Evolutionary conservation across 2,329 filamentous ascomycete genomes (phyloP).

Genomic region (Cadophora sp.): DNA sequence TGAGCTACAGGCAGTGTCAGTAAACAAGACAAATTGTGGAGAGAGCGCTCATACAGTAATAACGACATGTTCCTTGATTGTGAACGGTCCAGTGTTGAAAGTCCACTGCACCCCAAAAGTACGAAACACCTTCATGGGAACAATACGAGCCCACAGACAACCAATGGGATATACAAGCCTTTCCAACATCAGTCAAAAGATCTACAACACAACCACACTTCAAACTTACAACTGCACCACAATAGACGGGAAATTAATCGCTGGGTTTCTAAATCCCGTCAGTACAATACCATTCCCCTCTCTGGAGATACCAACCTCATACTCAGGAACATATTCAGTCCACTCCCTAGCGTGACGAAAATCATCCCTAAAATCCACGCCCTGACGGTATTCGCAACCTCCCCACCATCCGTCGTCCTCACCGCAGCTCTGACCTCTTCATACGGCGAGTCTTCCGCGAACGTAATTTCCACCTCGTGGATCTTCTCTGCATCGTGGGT

Average conservation of each 20-base stretch:
- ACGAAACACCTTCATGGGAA: slow-evolving; percentile 38
- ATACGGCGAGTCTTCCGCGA: slow-evolving; percentile 67
- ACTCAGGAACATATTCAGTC: slow-evolving; percentile 38
- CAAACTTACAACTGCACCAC: slow-evolving; percentile 58
- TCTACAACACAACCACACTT: not conserved
- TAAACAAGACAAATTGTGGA: no score
- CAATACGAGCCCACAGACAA: slow-evolving; percentile 50
- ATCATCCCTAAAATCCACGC: slow-evolving; percentile 65
- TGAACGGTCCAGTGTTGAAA: slow-evolving; percentile 71
- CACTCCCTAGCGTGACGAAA: slow-evolving; percentile 44
- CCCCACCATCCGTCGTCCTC: slow-evolving; percentile 66
- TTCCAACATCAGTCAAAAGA: slow-evolving; percentile 18
- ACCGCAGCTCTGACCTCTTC: slow-evolving; percentile 65
- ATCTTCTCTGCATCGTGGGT: slow-evolving; percentile 44
- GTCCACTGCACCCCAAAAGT: slow-evolving; percentile 61
- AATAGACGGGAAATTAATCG: slow-evolving; percentile 30
- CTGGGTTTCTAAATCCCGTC: slow-evolving; percentile 17
- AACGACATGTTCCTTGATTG: slow-evolving; percentile 71
- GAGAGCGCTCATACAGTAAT: slow-evolving; percentile 57
- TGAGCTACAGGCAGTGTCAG: slow-evolving; percentile 46
- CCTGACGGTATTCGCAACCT: slow-evolving; percentile 70
- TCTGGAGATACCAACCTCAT: slow-evolving; percentile 19
- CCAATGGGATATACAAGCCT: slow-evolving; percentile 33
- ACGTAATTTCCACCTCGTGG: slow-evolving; percentile 47
- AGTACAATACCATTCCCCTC: not conserved